A percentile compares a stretch with the other conserved stretches of the same genome.
Evolutionary conservation across 805 yeast species (phyloP).

Genomic region (Nakazawaea ambrosiae): DNA sequence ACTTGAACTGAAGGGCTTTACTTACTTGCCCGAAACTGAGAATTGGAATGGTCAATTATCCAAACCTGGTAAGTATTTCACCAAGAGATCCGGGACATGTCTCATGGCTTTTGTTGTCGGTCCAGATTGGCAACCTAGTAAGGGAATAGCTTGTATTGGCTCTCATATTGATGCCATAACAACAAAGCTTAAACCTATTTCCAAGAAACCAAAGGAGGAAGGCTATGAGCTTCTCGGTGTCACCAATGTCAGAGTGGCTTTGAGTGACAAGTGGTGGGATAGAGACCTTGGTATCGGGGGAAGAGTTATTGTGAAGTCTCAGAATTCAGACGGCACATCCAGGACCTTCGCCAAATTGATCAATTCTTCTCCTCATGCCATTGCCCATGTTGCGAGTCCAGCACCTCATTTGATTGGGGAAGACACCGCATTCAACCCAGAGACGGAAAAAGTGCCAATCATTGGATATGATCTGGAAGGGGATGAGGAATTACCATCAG

Average conservation of each 20-base stretch:
- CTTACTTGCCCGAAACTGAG: slow-evolving; percentile 55
- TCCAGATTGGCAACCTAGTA: slow-evolving; percentile 50
- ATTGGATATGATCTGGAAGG: slow-evolving; percentile 51
- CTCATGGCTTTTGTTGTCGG: slow-evolving; percentile 69
- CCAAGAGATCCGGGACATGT: slow-evolving; percentile 61
- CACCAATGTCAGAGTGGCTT: slow-evolving; percentile 76
- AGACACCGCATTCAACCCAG: slow-evolving; percentile 66
- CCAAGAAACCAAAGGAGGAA: slow-evolving; percentile 51
- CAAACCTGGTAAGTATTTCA: slow-evolving; percentile 51
- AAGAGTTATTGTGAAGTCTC: slow-evolving; percentile 47
- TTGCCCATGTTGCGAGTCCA: slow-evolving; percentile 76
- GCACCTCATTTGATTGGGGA: slow-evolving; percentile 87
- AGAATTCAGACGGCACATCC: slow-evolving; percentile 12
- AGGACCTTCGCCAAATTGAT: slow-evolving; percentile 32
- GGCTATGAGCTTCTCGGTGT: slow-evolving; percentile 77
- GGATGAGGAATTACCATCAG: slow-evolving; percentile 40
- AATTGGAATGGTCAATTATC: slow-evolving; percentile 34
- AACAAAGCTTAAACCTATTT: slow-evolving; percentile 62
- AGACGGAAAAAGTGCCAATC: slow-evolving; percentile 76
- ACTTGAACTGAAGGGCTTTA: slow-evolving; percentile 55
- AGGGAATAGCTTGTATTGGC: slow-evolving; percentile 65
- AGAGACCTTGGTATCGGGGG: slow-evolving; percentile 86
- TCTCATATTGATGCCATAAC: slow-evolving; percentile 73
- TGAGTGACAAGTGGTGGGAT: slow-evolving; percentile 66
- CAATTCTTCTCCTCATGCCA: slow-evolving; percentile 58